Conservation (phyloP, 2,329 filamentous ascomycete species). For the Pestalotiopsis sp. region DNA sequence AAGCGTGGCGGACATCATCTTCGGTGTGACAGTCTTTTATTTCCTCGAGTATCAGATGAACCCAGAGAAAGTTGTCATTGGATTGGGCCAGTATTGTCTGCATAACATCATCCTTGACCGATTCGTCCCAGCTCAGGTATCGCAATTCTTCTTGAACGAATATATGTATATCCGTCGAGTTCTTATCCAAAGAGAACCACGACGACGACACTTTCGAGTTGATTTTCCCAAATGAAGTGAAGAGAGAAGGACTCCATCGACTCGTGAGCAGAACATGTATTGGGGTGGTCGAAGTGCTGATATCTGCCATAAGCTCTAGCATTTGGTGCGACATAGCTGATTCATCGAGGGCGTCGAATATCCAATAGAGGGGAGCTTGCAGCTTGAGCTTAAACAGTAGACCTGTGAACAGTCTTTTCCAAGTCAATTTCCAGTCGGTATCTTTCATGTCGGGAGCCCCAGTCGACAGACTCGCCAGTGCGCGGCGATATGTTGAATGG, state of each 20-base stretch:
- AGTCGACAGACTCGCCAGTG: neutral
- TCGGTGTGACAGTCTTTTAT: slow-evolving; percentile 28
- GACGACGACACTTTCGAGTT: slow-evolving; percentile 3
- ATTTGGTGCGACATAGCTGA: slow-evolving; percentile 3
- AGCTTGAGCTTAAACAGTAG: slow-evolving; percentile 10
- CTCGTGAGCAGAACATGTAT: slow-evolving; percentile 10
- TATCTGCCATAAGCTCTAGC: slow-evolving; percentile 13
- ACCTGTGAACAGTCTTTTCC: slow-evolving; percentile 14
- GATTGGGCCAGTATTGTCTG: slow-evolving; percentile 26
- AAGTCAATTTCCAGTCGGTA: slow-evolving; percentile 15
- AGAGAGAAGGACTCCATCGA: slow-evolving; percentile 1
- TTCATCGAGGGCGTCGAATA: slow-evolving; percentile 20
- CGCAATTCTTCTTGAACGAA: slow-evolving; percentile 16
- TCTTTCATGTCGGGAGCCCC: slow-evolving; percentile 7
- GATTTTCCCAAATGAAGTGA: slow-evolving; percentile 2
- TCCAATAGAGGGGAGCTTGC: slow-evolving; percentile 15
- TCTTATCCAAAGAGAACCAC: slow-evolving; percentile 2
- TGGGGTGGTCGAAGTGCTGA: neutral
- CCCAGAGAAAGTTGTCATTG: slow-evolving; percentile 37
- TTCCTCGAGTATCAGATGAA: slow-evolving; percentile 30
- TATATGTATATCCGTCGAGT: slow-evolving; percentile 16
- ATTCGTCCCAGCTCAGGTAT: slow-evolving; percentile 12
- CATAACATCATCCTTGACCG: slow-evolving; percentile 14
- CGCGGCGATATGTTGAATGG: slow-evolving; percentile 8
- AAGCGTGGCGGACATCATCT: slow-evolving; percentile 23